Conservation (phyloP, 148 eudicot genomes). For the Salicornia ramosissima region DNA sequence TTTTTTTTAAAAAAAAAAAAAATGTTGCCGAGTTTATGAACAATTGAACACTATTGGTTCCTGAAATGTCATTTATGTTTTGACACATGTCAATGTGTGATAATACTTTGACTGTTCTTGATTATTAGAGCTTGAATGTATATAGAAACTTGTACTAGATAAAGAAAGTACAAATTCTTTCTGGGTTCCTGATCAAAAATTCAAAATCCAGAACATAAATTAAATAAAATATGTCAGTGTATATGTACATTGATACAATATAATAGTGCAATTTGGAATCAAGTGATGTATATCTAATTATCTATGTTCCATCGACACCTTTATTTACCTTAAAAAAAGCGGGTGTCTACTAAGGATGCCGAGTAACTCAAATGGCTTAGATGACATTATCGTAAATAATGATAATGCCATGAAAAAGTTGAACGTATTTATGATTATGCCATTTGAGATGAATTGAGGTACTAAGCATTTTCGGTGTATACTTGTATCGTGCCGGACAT, state of each 20-base stretch:
- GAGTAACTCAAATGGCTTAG: too few relatives aligned
- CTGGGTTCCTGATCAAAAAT: background rate
- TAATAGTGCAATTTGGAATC: constrained; percentile 1
- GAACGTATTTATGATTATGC: too few relatives aligned
- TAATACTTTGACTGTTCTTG: background rate
- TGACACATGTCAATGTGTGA: background rate
- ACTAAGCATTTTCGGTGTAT: too few relatives aligned
- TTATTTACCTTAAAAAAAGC: too few relatives aligned
- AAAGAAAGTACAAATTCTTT: background rate
- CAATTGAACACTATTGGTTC: background rate
- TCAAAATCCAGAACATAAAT: background rate
- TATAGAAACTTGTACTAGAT: background rate
- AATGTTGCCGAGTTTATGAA: background rate
- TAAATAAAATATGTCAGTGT: background rate
- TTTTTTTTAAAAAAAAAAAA: background rate
- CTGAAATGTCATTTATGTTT: background rate
- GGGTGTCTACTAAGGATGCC: too few relatives aligned
- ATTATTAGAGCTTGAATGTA: background rate
- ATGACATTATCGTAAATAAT: too few relatives aligned
- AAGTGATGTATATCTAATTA: too few relatives aligned
- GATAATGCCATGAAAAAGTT: too few relatives aligned
- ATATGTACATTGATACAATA: background rate
- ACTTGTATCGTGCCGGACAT: too few relatives aligned
- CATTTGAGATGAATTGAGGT: too few relatives aligned
- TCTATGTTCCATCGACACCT: too few relatives aligned